Evolutionary conservation across 192 early-diverging fungal genomes (phyloP).

Genomic region (Funneliformis geosporum): DNA sequence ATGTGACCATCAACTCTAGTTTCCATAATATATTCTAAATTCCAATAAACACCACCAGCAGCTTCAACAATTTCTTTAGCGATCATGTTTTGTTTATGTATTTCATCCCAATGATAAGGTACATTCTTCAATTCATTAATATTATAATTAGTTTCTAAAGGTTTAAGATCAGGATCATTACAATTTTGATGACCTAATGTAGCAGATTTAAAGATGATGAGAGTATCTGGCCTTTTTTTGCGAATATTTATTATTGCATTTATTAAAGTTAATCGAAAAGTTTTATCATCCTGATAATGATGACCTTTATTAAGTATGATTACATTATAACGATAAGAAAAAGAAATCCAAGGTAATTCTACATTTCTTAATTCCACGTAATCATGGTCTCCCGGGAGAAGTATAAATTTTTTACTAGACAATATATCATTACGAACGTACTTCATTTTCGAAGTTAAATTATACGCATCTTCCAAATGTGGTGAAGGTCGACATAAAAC

Average conservation of each 20-base stretch:
- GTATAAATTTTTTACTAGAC: constrained; percentile 27
- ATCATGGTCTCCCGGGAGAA: constrained; percentile 22
- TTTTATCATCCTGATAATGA: constrained; percentile 38
- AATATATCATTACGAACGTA: constrained; percentile 55
- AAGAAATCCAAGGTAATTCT: constrained; percentile 48
- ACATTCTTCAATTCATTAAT: constrained; percentile 36
- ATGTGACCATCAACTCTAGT: constrained; percentile 55
- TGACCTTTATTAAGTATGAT: constrained; percentile 51
- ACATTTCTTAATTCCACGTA: constrained; percentile 43
- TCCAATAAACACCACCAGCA: constrained; percentile 54
- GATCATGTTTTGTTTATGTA: constrained; percentile 50
- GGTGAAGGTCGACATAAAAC: constrained; percentile 35
- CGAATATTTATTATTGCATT: constrained; percentile 43
- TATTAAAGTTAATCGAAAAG: constrained; percentile 40
- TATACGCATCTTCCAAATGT: not conserved
- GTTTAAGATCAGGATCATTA: constrained; percentile 38
- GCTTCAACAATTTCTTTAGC: constrained; percentile 51
- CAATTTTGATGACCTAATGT: constrained; percentile 50
- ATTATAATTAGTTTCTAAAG: constrained; percentile 36
- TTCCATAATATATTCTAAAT: constrained; percentile 48
- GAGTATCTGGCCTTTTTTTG: constrained; percentile 35
- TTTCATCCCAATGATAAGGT: constrained; percentile 45
- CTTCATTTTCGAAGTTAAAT: constrained; percentile 27
- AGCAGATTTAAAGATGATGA: constrained; percentile 54
- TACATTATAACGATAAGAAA: constrained; percentile 41